phyloP scores from a whole-genome alignment of 352 stramenopile genomes.

The Globisporangium radiosum region DNA sequence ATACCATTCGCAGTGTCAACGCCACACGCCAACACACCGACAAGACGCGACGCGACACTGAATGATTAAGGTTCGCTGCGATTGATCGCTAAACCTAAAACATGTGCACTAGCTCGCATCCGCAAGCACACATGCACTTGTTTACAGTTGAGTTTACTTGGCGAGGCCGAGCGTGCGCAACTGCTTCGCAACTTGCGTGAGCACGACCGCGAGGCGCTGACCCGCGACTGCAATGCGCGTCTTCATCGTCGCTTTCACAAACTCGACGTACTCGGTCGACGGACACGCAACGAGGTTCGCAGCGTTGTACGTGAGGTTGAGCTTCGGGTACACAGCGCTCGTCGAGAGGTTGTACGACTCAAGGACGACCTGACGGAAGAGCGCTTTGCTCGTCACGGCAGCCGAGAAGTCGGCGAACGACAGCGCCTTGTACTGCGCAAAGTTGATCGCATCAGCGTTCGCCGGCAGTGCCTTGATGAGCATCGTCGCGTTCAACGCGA shows the following conservation, averaged over 20 bases:
- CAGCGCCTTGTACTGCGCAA: constrained; percentile 31
- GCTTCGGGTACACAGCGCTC: neutral
- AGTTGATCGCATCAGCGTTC: constrained; percentile 28
- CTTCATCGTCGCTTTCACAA: constrained; percentile 28
- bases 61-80: no score
- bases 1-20: no score
- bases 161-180: constrained; percentile 30
- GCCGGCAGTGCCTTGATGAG: constrained; percentile 28
- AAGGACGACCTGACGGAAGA: constrained; percentile 15
- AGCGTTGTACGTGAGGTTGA: constrained; percentile 23
- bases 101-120: no score
- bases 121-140: no score
- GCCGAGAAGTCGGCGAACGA: constrained; percentile 7
- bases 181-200: constrained; percentile 47
- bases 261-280: constrained; percentile 24
- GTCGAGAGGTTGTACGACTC: constrained; percentile 25
- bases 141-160: no score
- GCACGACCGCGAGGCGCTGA: constrained; percentile 41
- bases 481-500: constrained; percentile 34
- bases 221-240: constrained; percentile 40
- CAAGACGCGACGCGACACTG: no score
- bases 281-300: constrained; percentile 13
- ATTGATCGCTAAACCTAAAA: no score
- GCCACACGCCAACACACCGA: no score
- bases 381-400: neutral